Conservation (phyloP, 1,284 basidiomycete genomes). For the Malassezia furfur region DNA sequence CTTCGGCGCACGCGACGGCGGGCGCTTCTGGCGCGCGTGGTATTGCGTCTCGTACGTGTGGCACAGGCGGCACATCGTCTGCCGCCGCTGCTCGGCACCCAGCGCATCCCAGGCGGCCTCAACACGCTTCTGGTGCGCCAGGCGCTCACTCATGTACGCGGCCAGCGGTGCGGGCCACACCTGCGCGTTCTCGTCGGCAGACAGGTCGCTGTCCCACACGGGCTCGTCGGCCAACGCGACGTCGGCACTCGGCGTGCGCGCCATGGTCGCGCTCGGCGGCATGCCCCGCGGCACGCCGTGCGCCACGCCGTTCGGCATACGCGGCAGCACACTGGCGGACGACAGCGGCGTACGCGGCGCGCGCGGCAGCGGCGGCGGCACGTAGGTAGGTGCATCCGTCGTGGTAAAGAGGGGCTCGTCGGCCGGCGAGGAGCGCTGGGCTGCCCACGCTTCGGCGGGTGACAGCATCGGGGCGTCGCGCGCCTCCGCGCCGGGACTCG, state of each 20-base stretch:
- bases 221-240: neutral
- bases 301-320: neutral
- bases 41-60: conserved; percentile 31
- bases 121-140: conserved; percentile 25
- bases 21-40: conserved; percentile 23
- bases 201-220: conserved; percentile 41
- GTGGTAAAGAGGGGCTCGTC: neutral
- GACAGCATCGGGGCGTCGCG: neutral
- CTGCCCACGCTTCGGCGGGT: neutral
- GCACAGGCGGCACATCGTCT: conserved; percentile 28
- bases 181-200: conserved; percentile 34
- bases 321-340: neutral
- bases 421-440: neutral
- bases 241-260: conserved; percentile 5
- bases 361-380: neutral
- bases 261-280: neutral
- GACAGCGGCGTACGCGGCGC: neutral
- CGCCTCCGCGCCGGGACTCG: neutral
- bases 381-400: neutral
- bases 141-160: conserved; percentile 26
- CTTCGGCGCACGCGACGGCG: neutral
- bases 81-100: conserved; percentile 21
- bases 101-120: conserved; percentile 23
- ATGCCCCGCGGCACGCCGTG: neutral
- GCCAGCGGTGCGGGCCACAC: conserved; percentile 34